Evolutionary conservation across 805 yeast genomes (phyloP), one percentile per base, ranked within the genome.

Genomic region (Ogataea ramenticola): DNA sequence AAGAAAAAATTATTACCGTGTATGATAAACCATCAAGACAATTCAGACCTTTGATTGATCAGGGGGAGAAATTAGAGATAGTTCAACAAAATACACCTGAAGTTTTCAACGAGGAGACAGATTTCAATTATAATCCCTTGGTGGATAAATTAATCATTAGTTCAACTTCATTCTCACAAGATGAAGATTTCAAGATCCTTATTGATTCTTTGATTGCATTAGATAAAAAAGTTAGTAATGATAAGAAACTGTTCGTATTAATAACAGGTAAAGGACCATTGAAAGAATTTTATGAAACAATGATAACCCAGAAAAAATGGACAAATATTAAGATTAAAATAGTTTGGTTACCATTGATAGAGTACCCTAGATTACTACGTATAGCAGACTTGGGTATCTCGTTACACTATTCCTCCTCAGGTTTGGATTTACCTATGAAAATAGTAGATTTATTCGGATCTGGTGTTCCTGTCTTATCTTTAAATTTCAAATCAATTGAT

Each of bases 221-320:
- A 50, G 90, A 85, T 41, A 47, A 51, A 24, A 24, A 24, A 24
- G 10, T 24, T 10, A 24, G 27, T 10, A 24, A 24, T 6, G 10
- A 24, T 10, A 6, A 24, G 10, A 24, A 24, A 12, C 56, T 90
- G 1, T 60, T 79, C 33, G 75, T 88, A 43, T 64, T 93, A n/a
- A 82, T 93, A n/a, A 93, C 99, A 0, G 99, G 99, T 0, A 91
- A 90, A 60, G 99, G 99, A 0, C 98, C 98, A 0, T 60, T 85
- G 63, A 79, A 79, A 50, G 60, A 64, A 2, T 59, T 67, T 21
- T 83, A 85, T 2, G 5, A 47, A 16, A 26, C 48, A 3, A 8
- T 42, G 9, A 43, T 56, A 0, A 37, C 47, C 2, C 27, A 42
- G 1, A 53, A 65, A n/a, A 53, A 58, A 10, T 62, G 72, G 46